Conservation (phyloP, 768 basidiomycete genomes). For the Rhodotorula sphaerocarpa region DNA sequence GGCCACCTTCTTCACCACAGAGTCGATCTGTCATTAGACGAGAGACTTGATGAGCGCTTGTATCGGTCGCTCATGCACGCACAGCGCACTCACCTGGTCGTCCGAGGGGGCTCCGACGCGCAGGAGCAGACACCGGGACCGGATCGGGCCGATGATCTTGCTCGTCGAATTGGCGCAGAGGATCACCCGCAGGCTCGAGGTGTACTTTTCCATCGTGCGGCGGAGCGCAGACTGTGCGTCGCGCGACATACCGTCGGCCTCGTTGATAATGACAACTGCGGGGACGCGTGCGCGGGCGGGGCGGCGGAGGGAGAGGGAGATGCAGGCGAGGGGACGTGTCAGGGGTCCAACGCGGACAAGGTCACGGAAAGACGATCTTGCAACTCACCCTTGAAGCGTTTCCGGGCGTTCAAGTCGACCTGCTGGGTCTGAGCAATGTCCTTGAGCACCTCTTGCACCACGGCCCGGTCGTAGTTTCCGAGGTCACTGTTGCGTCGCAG, state of each 20-base stretch:
- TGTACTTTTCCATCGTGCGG: slow-evolving; percentile 99
- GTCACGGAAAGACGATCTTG: slow-evolving; percentile 1
- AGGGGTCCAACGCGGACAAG: not conserved
- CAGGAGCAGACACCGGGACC: slow-evolving; percentile 85
- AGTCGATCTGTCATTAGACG: slow-evolving; percentile 78
- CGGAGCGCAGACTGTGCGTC: slow-evolving; percentile 96
- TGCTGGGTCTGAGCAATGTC: slow-evolving; percentile 99
- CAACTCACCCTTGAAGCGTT: slow-evolving; percentile 80
- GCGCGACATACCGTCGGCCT: slow-evolving; percentile 85
- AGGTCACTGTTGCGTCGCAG: slow-evolving; percentile 60
- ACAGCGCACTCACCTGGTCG: slow-evolving; percentile 59
- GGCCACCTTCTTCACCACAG: slow-evolving; percentile 69
- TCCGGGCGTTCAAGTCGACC: slow-evolving; percentile 88
- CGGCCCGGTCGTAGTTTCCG: slow-evolving; percentile 85
- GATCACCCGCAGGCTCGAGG: slow-evolving; percentile 93
- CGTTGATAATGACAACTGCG: slow-evolving; percentile 93
- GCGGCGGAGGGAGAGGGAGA: not conserved
- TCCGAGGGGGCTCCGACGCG: slow-evolving; percentile 78
- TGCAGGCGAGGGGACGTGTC: not conserved
- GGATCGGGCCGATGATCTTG: slow-evolving; percentile 91
- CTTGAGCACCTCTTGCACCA: slow-evolving; percentile 93
- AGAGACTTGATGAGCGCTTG: too few relatives aligned
- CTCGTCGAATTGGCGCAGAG: slow-evolving; percentile 92
- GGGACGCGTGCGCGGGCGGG: not conserved
- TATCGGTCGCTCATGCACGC: too few relatives aligned